Conservation (phyloP, 768 basidiomycete species). For the Tulasnella sp. region DNA sequence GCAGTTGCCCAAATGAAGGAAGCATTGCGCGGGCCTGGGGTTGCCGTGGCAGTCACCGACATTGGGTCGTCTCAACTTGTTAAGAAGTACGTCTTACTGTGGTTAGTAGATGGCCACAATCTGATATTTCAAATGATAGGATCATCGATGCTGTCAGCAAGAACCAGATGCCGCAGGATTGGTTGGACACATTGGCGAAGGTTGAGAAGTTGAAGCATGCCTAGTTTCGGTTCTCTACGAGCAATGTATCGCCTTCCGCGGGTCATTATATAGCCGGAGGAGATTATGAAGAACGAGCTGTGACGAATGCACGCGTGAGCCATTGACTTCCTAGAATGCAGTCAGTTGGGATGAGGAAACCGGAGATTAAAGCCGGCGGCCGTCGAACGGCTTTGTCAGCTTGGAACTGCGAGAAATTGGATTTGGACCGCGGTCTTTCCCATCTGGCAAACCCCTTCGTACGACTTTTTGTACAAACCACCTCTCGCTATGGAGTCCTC, state of each 20-base stretch:
- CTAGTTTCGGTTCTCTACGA: not conserved
- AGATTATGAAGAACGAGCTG: too few species aligned
- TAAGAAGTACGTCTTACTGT: not conserved
- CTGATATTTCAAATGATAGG: not conserved
- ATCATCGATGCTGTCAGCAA: not conserved
- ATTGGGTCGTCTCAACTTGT: not conserved
- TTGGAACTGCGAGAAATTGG: not conserved
- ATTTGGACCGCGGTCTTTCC: not conserved
- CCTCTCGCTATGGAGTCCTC: conserved; percentile 7
- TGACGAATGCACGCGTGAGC: too few species aligned
- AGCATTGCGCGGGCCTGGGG: not conserved
- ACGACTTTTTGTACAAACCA: not conserved
- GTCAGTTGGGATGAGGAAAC: not conserved
- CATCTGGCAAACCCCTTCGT: not conserved
- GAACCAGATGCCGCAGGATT: not conserved
- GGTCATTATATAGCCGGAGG: too few species aligned
- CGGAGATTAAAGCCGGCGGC: not conserved
- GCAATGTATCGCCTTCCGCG: too few species aligned
- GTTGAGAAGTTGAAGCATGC: not conserved
- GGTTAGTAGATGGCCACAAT: not conserved
- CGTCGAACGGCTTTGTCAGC: not conserved
- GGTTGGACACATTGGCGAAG: not conserved
- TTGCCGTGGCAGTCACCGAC: not conserved
- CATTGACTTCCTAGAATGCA: too few species aligned
- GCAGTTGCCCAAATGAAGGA: not conserved